Base-by-base conservation (phyloP, 1,284 basidiomycete species). In the Malassezia arunalokei region DNA sequence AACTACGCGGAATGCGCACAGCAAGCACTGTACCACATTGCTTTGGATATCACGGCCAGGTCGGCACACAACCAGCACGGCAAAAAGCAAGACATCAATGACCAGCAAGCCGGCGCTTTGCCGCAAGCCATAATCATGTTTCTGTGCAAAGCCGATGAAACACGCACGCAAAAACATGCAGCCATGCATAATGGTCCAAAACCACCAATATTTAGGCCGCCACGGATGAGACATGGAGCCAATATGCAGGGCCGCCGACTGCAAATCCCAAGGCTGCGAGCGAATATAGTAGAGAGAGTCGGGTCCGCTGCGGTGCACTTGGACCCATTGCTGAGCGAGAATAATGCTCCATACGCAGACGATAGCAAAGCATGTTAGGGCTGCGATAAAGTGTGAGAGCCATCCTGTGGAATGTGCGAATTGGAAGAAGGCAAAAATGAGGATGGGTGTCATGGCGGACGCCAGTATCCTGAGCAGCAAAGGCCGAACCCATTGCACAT, bases 341-440 rank as follows among this genome's bases (percentile, higher is more conserved):
- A 66, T 59, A 3, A 65, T 65, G 5, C 57, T 40, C 31, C 61
- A 57, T 49, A 68, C 58, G 9, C 44, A 14, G n/a, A 50, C 49
- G n/a, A 66, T 52, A 14, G 62, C 40, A 14, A 57, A 58, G 39
- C 63, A 49, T 7, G 59, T 33, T 32, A 70, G 45, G 9, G 61
- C 66, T 3, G 68, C 67, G 7, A 66, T 38, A 3, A 71, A 40
- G 33, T 71, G 63, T 8, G 67, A 61, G 12, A 65, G 59, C 69
- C 69, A 72, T 31, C 61, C 62, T 39, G 60, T 60, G 9, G 63
- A 60, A 9, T 59, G 49, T n/a, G 56, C 45, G 59, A 63, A 72
- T 42, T 72, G 69, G 58, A 65, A 71, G 40, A 72, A 66, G 27
- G 62, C 59, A 15, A 69, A 64, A n/a, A 67, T 59, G 27, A 66